Evolutionary conservation across 1,284 basidiomycete species (phyloP), one percentile per base, ranked within the genome.

Genomic region (Rhodofomes roseus): DNA sequence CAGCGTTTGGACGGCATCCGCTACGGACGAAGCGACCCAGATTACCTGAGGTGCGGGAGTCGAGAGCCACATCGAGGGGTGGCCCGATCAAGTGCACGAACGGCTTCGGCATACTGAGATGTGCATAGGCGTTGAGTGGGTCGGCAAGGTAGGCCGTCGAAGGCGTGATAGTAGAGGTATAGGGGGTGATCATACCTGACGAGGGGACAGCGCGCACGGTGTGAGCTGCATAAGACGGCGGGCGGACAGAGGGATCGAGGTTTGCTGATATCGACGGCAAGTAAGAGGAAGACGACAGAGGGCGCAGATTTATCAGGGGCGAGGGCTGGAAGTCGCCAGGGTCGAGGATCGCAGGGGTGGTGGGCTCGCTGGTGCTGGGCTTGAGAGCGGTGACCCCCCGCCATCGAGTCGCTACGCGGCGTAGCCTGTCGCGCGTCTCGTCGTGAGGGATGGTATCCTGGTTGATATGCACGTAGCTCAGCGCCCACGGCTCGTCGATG

Each of bases 1-100:
- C 90, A 0, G 90, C 93, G 68, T 98, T 98, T 8, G 95, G 95
- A 64, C 90, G 81, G 73, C 96, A 98, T 0, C 94, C 93, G 57
- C 81, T 90, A 48, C 96, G 78, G 0, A 90, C 86, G 72, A 92
- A 98, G 18, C 93, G 79, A 0, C 83, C 81, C 60, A 90, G 82
- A 60, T 81, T 84, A 5, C 94, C 94, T n/a, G 85, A 85, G n/a
- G 84, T 78, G 16, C 96, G 77, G 0, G 91, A 83, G 66, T 98
- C 96, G 37, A 98, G 78, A 2, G 91, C 89, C 14, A 97, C 73
- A 62, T 89, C 89, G 61, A 96, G 79, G 0, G 93, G 93, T 0
- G 87, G 87, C 0, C 91, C 91, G 0, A 98, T 73, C 7, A 92
- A 80, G 61, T 93, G 90, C 0, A 97, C 95, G 65, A 87, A 89